phyloP scores from a whole-genome alignment of 192 early-diverging fungal species.

The Entomortierella chlamydospora region DNA sequence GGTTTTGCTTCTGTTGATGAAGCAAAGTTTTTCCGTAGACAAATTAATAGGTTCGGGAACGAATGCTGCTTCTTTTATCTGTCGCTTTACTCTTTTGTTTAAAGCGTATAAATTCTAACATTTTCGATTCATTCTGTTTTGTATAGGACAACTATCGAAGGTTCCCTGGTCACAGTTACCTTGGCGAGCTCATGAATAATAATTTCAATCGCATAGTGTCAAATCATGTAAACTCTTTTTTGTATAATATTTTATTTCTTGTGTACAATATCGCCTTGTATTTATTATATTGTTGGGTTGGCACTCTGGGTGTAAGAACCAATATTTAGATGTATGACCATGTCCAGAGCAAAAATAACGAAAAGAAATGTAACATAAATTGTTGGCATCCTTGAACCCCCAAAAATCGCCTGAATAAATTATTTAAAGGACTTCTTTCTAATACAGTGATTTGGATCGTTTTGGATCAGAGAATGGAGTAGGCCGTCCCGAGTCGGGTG shows the following conservation, averaged over 20 bases:
- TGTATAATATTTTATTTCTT: not conserved
- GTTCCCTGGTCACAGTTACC: conserved; percentile 49
- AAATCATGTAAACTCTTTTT: not conserved
- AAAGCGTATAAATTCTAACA: not conserved
- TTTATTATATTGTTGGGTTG: not conserved
- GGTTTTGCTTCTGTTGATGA: conserved; percentile 47
- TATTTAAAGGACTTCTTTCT: not conserved
- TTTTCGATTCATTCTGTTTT: not conserved
- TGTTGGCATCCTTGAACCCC: not conserved
- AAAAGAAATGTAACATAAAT: not conserved
- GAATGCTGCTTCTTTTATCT: not conserved
- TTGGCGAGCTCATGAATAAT: conserved; percentile 30
- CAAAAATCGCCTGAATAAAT: too few relatives aligned
- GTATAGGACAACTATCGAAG: conserved; percentile 39
- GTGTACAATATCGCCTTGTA: conserved; percentile 4
- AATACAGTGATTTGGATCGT: conserved; percentile 47
- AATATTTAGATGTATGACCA: not conserved
- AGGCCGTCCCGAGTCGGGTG: conserved; percentile 6
- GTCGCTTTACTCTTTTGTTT: not conserved
- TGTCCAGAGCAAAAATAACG: not conserved
- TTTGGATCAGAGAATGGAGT: conserved; percentile 39
- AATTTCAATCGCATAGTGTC: not conserved
- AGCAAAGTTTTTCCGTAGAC: conserved; percentile 56
- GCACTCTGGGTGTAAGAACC: not conserved
- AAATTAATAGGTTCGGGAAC: conserved; percentile 53